Percentiles rank a stretch among this genome's conserved stretches.
Evolutionary conservation across 2,329 filamentous ascomycete genomes (phyloP).

Genomic region (Nothophaeocryptopus gaeumannii): DNA sequence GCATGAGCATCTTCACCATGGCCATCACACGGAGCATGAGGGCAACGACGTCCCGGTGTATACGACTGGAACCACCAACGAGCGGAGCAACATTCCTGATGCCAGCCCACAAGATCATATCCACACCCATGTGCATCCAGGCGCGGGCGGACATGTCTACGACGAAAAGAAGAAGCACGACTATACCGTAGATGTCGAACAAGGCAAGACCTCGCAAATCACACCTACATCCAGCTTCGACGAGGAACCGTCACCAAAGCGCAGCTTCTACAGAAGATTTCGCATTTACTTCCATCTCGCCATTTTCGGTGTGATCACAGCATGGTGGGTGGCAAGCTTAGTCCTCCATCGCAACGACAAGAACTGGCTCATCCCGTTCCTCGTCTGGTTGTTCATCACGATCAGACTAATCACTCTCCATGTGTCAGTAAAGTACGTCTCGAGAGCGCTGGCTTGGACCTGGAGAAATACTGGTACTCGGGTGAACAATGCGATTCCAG

Average conservation of each 20-base stretch:
- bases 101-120: conserved; percentile 19
- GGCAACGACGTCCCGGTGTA: conserved; percentile 21
- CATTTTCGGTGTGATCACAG: conserved; percentile 33
- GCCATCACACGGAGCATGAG: conserved; percentile 18
- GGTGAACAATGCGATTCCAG: conserved; percentile 62
- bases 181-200: conserved; percentile 23
- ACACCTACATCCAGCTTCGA: conserved; percentile 15
- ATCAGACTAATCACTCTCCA: conserved; percentile 73
- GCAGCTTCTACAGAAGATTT: conserved; percentile 46
- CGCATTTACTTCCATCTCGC: conserved; percentile 42
- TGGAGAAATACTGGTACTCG: conserved; percentile 66
- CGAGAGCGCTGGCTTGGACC: conserved; percentile 61
- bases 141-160: conserved; percentile 14
- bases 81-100: conserved; percentile 21
- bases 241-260: conserved; percentile 21
- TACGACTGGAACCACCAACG: conserved; percentile 21
- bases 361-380: conserved; percentile 82
- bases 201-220: conserved; percentile 19
- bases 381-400: conserved; percentile 72
- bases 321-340: conserved; percentile 75
- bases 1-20: conserved; percentile 42
- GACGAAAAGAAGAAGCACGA: conserved; percentile 20
- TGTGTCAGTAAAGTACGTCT: conserved; percentile 65
- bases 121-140: conserved; percentile 14
- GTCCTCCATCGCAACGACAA: conserved; percentile 68